Conservation (phyloP, 176 grass and related monocot genomes). For the Microstegium vimineum region DNA sequence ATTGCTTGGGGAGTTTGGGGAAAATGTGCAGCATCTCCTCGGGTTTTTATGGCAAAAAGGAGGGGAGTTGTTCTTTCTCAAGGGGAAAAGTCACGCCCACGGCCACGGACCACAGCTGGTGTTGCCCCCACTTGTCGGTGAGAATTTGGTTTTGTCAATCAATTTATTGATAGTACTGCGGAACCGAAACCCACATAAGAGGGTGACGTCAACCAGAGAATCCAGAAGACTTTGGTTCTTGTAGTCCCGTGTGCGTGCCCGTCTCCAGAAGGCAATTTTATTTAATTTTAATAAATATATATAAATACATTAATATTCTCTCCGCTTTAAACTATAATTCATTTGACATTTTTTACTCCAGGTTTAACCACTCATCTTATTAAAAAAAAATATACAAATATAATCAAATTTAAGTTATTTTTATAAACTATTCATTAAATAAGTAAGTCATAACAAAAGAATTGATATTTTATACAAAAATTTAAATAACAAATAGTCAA, state of each 20-base stretch:
- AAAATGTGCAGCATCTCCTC: constrained; percentile 10
- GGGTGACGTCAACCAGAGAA: not conserved
- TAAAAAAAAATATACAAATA: no score
- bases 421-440: no score
- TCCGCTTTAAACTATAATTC: no score
- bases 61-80: constrained; percentile 32
- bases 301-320: no score
- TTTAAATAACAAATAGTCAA: no score
- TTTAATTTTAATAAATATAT: not conserved
- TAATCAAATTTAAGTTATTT: no score
- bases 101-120: no score
- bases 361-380: no score
- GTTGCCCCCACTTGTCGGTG: not conserved
- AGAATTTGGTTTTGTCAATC: not conserved
- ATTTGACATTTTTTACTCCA: no score
- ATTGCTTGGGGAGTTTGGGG: constrained; percentile 29
- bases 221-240: not conserved
- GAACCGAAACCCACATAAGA: not conserved
- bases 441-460: no score
- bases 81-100: constrained; percentile 22
- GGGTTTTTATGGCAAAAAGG: not conserved
- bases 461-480: no score
- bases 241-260: not conserved
- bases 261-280: not conserved
- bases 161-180: not conserved